These are phyloP conservation scores for Phaeolepiota aurea DNA, from an alignment of 768 basidiomycete species.

Conservation along the genomic window DNA sequence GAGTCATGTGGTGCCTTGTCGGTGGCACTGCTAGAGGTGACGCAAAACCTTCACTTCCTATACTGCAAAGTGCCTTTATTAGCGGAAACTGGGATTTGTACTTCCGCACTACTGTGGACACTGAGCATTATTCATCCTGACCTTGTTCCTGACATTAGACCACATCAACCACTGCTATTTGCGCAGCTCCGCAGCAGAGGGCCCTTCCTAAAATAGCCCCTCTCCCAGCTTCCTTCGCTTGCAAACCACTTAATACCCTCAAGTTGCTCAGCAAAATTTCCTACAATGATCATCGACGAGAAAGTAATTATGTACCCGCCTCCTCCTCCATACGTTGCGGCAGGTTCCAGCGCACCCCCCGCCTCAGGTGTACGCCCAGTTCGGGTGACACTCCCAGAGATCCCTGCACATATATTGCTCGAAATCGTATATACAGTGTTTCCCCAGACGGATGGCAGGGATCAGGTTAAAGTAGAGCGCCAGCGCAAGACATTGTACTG, in stretches of 20 bases:
- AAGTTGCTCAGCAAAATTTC: background rate
- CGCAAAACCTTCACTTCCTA: too few relatives aligned
- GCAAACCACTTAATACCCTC: background rate
- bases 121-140: too few relatives aligned
- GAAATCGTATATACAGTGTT: conserved; percentile 63
- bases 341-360: conserved; percentile 4
- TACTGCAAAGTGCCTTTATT: too few relatives aligned
- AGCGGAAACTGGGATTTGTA: too few relatives aligned
- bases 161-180: too few relatives aligned
- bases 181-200: background rate
- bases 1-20: too few relatives aligned
- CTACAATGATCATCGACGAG: conserved; percentile 29
- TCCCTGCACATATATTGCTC: conserved; percentile 61
- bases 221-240: background rate
- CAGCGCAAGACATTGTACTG: conserved; percentile 68
- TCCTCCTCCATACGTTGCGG: conserved; percentile 17
- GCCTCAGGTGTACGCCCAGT: background rate
- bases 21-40: too few relatives aligned
- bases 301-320: conserved; percentile 22
- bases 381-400: conserved; percentile 15
- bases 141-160: too few relatives aligned
- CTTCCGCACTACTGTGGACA: too few relatives aligned
- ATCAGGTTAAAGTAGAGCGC: conserved; percentile 34
- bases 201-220: background rate
- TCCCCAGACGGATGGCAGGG: conserved; percentile 29